phyloP scores from a whole-genome alignment of 148 eudicot species.

The Chenopodium album region DNA sequence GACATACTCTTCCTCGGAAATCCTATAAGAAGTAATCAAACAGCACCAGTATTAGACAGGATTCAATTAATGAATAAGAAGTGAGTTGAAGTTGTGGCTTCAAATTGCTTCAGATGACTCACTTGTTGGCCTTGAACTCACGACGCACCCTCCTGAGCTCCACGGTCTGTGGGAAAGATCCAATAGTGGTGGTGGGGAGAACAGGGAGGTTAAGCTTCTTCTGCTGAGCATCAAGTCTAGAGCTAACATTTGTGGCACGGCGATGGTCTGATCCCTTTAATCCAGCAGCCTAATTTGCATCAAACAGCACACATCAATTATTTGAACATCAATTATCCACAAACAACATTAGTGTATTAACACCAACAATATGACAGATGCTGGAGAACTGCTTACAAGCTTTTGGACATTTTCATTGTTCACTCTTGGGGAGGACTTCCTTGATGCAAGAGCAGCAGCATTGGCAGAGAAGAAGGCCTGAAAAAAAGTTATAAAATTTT shows the following conservation, averaged over 20 bases:
- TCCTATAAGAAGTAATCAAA: conserved; percentile 36
- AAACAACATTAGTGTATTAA: neutral
- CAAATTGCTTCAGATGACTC: conserved; percentile 20
- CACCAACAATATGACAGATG: neutral
- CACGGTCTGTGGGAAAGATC: conserved; percentile 93
- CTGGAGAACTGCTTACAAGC: conserved; percentile 62
- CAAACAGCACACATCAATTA: conserved; percentile 19
- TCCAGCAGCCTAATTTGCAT: conserved; percentile 70
- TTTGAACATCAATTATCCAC: neutral
- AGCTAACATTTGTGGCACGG: conserved; percentile 85
- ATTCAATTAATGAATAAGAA: neutral
- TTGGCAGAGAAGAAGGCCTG: conserved; percentile 92
- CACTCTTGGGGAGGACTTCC: conserved; percentile 90
- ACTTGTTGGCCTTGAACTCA: conserved; percentile 95
- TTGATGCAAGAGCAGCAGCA: conserved; percentile 83
- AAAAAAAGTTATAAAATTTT: conserved; percentile 7
- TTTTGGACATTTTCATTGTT: conserved; percentile 83
- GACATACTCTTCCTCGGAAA: conserved; percentile 77
- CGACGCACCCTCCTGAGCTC: conserved; percentile 94
- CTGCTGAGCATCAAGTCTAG: conserved; percentile 90
- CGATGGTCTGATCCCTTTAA: conserved; percentile 93
- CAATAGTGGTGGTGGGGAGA: conserved; percentile 95
- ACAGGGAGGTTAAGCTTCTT: conserved; percentile 96
- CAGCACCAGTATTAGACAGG: conserved; percentile 9
- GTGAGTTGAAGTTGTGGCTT: neutral